Evolutionary conservation across 2,329 filamentous ascomycete genomes (phyloP).

Genomic region (Apiospora rasikravindrae): DNA sequence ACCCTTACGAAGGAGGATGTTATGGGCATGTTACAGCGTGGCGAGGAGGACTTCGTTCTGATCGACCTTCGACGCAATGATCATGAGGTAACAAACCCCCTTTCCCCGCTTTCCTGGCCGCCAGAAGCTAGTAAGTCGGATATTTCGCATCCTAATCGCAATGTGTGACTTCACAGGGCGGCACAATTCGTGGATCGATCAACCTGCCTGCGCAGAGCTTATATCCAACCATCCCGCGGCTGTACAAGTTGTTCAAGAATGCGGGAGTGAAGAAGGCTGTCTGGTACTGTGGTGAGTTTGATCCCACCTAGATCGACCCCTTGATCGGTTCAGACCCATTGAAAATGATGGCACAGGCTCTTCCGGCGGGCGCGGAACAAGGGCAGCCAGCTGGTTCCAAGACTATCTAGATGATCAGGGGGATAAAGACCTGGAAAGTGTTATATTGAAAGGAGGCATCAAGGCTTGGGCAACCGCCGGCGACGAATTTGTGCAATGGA

Average conservation of each 20-base stretch:
- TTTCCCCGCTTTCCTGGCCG: neutral
- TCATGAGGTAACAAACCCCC: slow-evolving; percentile 39
- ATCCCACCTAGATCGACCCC: neutral
- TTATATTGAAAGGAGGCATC: slow-evolving; percentile 57
- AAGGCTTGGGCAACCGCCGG: slow-evolving; percentile 59
- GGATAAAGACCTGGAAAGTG: slow-evolving; percentile 50
- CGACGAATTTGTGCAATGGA: slow-evolving; percentile 49
- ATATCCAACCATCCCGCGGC: slow-evolving; percentile 46
- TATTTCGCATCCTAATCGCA: neutral
- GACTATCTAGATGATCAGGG: slow-evolving; percentile 52
- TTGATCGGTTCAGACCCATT: neutral
- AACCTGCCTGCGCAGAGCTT: slow-evolving; percentile 56
- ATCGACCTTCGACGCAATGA: slow-evolving; percentile 50
- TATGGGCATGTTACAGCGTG: neutral
- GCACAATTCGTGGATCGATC: slow-evolving; percentile 59
- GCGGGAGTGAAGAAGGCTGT: slow-evolving; percentile 48
- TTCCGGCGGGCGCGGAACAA: slow-evolving; percentile 57
- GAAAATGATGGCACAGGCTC: slow-evolving; percentile 48
- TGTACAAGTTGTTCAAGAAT: slow-evolving; percentile 49
- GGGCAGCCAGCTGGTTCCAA: slow-evolving; percentile 61
- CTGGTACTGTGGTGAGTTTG: slow-evolving; percentile 53
- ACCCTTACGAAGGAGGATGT: neutral
- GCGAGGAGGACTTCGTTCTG: slow-evolving; percentile 37
- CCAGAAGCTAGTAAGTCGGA: neutral
- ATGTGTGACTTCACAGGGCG: slow-evolving; percentile 48